Base-by-base conservation (phyloP, 2,329 filamentous ascomycete species). In the Talaromyces verruculosus region DNA sequence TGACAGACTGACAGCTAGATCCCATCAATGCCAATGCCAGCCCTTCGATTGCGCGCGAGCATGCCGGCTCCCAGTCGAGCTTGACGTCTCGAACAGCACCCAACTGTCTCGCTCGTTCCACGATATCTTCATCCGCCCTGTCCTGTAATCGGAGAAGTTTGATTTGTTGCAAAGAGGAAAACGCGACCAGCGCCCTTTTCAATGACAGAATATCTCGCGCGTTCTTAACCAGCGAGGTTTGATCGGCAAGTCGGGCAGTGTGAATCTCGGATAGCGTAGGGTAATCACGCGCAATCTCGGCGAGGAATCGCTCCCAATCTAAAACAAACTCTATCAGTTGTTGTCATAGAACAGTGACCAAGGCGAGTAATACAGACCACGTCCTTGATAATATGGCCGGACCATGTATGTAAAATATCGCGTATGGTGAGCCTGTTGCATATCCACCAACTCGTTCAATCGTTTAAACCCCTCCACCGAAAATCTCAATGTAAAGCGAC, bases 131-230 rank as follows among this genome's bases (percentile, higher is more conserved):
- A 71, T 89, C 87, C 67, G 85, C 81, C 67, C 83, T 79, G 67
- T 89, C 87, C 68, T 87, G 84, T 13, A 89, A 77, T 5, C 86
- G 84, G 30, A 90, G 81, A 15, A 91, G 82, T 67, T 89, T 87
- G 61, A 90, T 83, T 71, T 89, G 85, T 71, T 89, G 85, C 11
- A 91, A 80, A 33, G 83, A 82, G 1, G 81, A 84, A 71, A 90
- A 90, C 1, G 84, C 83, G 39, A 79, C 77, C 68, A 88, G 82
- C 19, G 86, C 86, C 65, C 82, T 81, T 66, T 81, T 84, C 39
- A 89, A 76, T 19, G 85, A 79, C 15, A 75, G 73, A 45, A 82
- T 78, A 70, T 89, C 87, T 67, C 84, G 79, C 60, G 81, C 75
- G 2, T 79, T 80, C 43, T 79, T 74, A 62, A 88, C 76, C 49